A percentile compares a stretch with the other conserved stretches of the same genome.
Conservation (phyloP, 2,329 filamentous ascomycete genomes). For the Alternaria ethzedia region DNA sequence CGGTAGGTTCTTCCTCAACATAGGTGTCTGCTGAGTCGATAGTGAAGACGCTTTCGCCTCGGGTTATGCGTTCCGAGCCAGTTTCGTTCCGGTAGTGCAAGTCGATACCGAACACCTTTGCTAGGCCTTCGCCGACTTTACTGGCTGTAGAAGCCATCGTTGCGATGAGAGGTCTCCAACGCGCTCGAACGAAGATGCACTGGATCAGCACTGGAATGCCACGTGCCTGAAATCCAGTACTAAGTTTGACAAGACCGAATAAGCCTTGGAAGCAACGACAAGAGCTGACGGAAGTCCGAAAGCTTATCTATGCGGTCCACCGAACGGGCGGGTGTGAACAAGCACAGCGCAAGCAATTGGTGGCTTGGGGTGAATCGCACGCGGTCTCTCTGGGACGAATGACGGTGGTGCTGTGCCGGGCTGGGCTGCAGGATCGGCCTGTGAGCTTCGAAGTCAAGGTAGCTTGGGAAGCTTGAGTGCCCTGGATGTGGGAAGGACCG, state of each 20-base stretch:
- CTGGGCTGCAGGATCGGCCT: slow-evolving; percentile 1
- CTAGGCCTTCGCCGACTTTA: slow-evolving; percentile 73
- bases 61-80: slow-evolving; percentile 67
- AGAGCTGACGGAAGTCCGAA: slow-evolving; percentile 31
- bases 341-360: slow-evolving; percentile 13
- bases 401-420: background rate
- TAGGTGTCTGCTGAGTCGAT: slow-evolving; percentile 75
- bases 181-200: slow-evolving; percentile 5
- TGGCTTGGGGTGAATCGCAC: slow-evolving; percentile 9
- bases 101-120: slow-evolving; percentile 83
- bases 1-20: slow-evolving; percentile 80
- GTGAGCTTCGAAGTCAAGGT: slow-evolving; percentile 17
- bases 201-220: slow-evolving; percentile 12
- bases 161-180: background rate
- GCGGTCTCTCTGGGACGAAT: slow-evolving; percentile 2
- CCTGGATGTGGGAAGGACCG: slow-evolving; percentile 19
- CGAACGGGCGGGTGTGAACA: slow-evolving; percentile 16
- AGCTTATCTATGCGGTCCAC: slow-evolving; percentile 32
- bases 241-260: slow-evolving; percentile 27
- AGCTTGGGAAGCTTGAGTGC: slow-evolving; percentile 6
- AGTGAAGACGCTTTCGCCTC: slow-evolving; percentile 82
- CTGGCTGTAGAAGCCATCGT: slow-evolving; percentile 48
- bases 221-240: slow-evolving; percentile 18
- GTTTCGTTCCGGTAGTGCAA: slow-evolving; percentile 70
- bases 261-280: slow-evolving; percentile 35